These are phyloP conservation scores for Cotoneaster glaucophyllus DNA, from an alignment of 306 rosid species.

Conservation along the genomic window DNA sequence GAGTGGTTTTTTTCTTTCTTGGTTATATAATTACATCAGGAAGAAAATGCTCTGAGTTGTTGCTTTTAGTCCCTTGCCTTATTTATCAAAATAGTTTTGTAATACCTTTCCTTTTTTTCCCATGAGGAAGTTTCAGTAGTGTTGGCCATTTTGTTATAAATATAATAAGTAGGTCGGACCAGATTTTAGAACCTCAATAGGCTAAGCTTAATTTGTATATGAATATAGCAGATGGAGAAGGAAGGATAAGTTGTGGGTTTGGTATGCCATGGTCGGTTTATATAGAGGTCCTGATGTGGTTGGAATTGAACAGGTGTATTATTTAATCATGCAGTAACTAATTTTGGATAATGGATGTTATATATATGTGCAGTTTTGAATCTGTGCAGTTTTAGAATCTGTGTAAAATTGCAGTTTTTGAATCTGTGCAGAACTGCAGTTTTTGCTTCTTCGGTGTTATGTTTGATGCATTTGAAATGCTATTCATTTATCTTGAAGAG, in stretches of 20 bases:
- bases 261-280: not conserved
- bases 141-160: no score
- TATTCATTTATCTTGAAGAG: no score
- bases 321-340: no score
- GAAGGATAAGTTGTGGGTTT: not conserved
- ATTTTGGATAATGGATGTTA: no score
- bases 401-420: no score
- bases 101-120: constrained; percentile 21
- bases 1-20: not conserved
- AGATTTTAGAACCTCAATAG: not conserved
- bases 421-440: no score
- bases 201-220: not conserved
- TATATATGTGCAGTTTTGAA: no score
- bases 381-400: no score
- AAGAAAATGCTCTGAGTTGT: not conserved
- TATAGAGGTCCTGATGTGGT: not conserved
- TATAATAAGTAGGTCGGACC: not conserved
- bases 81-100: constrained; percentile 13
- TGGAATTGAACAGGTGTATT: no score
- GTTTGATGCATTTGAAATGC: no score
- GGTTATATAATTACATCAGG: not conserved
- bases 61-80: constrained; percentile 1
- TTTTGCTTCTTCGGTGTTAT: no score
- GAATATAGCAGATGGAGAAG: not conserved
- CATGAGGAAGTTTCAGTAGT: no score